Evolutionary conservation across 805 yeast genomes (phyloP), one percentile per base, ranked within the genome.

Genomic region (Metschnikowia gruessii): DNA sequence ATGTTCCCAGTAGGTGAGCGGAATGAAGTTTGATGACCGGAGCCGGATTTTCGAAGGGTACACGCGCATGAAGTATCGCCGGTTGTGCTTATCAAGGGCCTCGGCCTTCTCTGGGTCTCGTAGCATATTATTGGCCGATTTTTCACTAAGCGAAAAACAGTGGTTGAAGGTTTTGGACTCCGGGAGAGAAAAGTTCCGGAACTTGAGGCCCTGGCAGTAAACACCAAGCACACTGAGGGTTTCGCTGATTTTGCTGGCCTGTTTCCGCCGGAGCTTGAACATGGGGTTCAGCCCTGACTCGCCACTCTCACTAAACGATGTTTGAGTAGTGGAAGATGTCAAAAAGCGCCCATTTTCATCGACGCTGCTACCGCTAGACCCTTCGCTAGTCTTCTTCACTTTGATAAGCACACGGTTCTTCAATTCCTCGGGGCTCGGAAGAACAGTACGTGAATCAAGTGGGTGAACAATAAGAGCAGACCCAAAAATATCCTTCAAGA

Each of bases 131-230:
- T 77, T 77, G 34, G 87, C 64, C 1, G 81, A 69, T 44, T 86
- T 81, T 57, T 94, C 98, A 50, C 85, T 84, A 50, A 94, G 79
- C 1, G 97, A 90, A 60, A 91, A 94, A 44, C 91, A 81, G 62
- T 90, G 98, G 54, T 86, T 85, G 46, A 63, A 67, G 0, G 87
- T 76, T 57, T 90, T 88, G 0, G 96, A 87, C 55, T 86, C 95
- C 0, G 96, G 95, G 22, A 88, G 67, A 0, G 96, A 83, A 55
- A 90, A 88, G 61, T 89, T 88, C 29, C 87, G 74, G 58, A 85
- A 92, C 56, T 84, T 88, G 22, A 80, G 57, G 0, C 97, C 97
- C 51, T 82, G 79, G 4, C 85, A 61, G 57, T 87, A 89, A 2
- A 86, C 78, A 1, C 88, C 95, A 37, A 89, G 66, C 1, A 64